phyloP scores from a whole-genome alignment of 2,329 filamentous ascomycete species.

The Daldinia sp. region DNA sequence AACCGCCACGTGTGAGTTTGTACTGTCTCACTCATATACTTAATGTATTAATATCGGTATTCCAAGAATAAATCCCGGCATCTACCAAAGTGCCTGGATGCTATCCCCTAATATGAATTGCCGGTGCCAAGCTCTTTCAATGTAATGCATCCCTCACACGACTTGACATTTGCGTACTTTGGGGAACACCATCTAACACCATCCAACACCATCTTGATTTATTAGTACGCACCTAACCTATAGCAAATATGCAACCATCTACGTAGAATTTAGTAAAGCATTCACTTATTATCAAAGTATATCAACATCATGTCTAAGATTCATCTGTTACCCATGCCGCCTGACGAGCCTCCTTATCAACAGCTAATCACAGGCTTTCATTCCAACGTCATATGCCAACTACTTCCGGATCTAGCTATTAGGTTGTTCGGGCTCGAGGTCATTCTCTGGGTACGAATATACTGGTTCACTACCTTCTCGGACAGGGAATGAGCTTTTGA shows the following conservation, averaged over 20 bases:
- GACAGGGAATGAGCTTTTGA: too few relatives aligned
- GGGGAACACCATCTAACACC: constrained; percentile 2
- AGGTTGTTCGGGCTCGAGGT: not conserved
- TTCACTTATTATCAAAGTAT: not conserved
- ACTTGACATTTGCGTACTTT: constrained; percentile 1
- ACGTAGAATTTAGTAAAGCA: not conserved
- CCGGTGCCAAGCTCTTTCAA: constrained; percentile 1
- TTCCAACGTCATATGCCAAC: constrained; percentile 17
- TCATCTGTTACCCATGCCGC: constrained; percentile 4
- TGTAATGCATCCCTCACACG: not conserved
- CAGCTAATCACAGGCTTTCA: constrained; percentile 20
- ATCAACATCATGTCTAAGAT: constrained; percentile 10
- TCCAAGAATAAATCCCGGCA: not conserved
- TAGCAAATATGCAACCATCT: not conserved
- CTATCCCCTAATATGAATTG: not conserved
- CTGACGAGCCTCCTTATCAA: constrained; percentile 36
- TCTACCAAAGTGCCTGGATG: not conserved
- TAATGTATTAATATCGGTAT: not conserved
- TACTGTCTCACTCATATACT: not conserved
- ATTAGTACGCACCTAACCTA: not conserved
- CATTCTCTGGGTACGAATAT: not conserved
- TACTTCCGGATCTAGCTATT: not conserved
- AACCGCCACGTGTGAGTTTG: not conserved
- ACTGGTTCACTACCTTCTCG: not conserved
- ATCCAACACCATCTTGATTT: not conserved